These are phyloP conservation scores for Dendrobium catenatum DNA, from an alignment of 106 monocot genomes.

Conservation along the genomic window DNA sequence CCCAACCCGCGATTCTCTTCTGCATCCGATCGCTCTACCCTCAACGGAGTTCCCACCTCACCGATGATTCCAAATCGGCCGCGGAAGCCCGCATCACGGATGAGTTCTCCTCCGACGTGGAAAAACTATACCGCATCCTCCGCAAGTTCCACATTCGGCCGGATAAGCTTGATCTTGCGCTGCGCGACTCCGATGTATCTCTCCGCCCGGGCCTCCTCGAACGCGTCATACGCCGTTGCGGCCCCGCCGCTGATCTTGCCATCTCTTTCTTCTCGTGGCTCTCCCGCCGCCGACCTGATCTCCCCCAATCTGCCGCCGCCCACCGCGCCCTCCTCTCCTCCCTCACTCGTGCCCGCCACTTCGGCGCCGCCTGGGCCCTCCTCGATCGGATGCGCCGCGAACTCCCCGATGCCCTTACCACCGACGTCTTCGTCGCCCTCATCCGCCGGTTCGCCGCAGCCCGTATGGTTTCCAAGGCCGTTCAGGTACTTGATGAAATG, in stretches of 20 bases:
- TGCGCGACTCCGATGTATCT: conserved; percentile 47
- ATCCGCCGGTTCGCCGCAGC: conserved; percentile 63
- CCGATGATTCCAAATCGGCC: neutral
- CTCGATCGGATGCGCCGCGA: conserved; percentile 40
- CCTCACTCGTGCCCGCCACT: conserved; percentile 39
- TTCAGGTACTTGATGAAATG: conserved; percentile 79
- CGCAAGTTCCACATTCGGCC: conserved; percentile 51
- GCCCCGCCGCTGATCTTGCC: conserved; percentile 44
- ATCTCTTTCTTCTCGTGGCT: conserved; percentile 66
- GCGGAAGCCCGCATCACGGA: neutral
- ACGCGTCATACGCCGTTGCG: conserved; percentile 46
- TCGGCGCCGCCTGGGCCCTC: conserved; percentile 58
- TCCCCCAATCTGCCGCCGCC: conserved; percentile 30
- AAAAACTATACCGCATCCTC: conserved; percentile 72
- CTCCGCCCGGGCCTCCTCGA: conserved; percentile 60
- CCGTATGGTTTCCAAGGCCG: conserved; percentile 46
- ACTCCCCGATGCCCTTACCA: conserved; percentile 35
- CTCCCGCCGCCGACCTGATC: conserved; percentile 30
- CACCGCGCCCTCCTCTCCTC: conserved; percentile 29
- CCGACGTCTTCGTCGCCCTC: conserved; percentile 57
- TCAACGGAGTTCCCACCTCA: neutral
- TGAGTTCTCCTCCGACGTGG: conserved; percentile 36
- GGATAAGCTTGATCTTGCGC: conserved; percentile 28
- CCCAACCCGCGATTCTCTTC: neutral
- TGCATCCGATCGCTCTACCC: neutral